Conservation (phyloP, 2,329 filamentous ascomycete genomes). For the Akanthomyces uredinophilus region DNA sequence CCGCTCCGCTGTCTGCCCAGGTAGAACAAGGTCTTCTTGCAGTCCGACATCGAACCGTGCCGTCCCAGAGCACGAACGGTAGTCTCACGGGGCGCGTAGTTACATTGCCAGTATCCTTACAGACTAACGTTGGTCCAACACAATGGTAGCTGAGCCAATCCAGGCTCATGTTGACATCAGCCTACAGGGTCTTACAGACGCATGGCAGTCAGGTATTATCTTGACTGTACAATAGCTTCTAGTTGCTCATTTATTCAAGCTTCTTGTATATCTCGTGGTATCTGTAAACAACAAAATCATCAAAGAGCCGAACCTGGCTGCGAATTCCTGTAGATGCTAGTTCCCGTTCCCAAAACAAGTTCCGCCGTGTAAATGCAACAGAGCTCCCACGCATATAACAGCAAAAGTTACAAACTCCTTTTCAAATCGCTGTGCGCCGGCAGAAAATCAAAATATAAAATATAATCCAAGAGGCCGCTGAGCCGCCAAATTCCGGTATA, state of each 20-base stretch:
- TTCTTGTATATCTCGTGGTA: constrained; percentile 8
- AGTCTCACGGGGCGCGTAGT: not conserved
- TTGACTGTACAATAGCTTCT: not conserved
- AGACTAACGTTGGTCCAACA: not conserved
- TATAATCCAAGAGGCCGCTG: not conserved
- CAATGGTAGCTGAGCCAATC: not conserved
- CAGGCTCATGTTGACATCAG: not conserved
- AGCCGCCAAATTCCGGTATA: not conserved
- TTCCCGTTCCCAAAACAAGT: not conserved
- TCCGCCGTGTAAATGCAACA: constrained; percentile 7
- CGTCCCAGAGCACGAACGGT: not conserved
- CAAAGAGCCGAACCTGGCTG: constrained; percentile 3
- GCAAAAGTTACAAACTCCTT: not conserved
- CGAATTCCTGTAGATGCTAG: constrained; percentile 6
- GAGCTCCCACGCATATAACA: constrained; percentile 5
- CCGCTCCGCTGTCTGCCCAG: not conserved
- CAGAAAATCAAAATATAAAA: not conserved
- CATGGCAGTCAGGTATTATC: not conserved
- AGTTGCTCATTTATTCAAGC: constrained; percentile 1
- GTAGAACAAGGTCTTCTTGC: not conserved
- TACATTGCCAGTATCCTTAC: not conserved
- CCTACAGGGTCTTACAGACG: not conserved
- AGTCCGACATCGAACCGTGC: not conserved
- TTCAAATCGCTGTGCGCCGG: constrained; percentile 8
- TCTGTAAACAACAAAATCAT: constrained; percentile 11